These are phyloP conservation scores for Psilocybe tampanensis DNA, from an alignment of 768 basidiomycete genomes.

Conservation along the genomic window DNA sequence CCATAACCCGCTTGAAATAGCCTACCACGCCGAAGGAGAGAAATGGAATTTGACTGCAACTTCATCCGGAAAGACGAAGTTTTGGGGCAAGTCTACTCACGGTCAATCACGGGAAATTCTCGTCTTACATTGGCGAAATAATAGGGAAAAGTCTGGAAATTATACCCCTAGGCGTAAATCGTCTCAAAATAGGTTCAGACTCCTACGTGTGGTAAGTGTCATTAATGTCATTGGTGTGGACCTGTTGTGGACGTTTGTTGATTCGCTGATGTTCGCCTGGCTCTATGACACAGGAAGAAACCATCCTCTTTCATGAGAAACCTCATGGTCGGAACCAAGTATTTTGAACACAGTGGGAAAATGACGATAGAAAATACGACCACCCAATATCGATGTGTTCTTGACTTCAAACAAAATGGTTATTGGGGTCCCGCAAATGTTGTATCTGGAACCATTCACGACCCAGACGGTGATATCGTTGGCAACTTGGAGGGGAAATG, in stretches of 20 bases:
- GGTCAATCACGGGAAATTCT: slow-evolving; percentile 8
- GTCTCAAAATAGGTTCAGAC: slow-evolving; percentile 67
- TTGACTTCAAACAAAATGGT: slow-evolving; percentile 87
- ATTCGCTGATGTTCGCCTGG: slow-evolving; percentile 3
- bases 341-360: slow-evolving; percentile 83
- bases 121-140: slow-evolving; percentile 12
- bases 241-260: not conserved
- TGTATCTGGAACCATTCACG: slow-evolving; percentile 63
- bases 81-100: slow-evolving; percentile 71
- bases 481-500: slow-evolving; percentile 85
- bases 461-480: slow-evolving; percentile 51
- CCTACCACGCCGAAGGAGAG: slow-evolving; percentile 81
- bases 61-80: slow-evolving; percentile 84
- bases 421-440: slow-evolving; percentile 83
- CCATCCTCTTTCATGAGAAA: slow-evolving; percentile 90
- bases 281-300: slow-evolving; percentile 60
- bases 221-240: not conserved
- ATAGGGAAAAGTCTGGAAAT: slow-evolving; percentile 89
- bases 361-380: slow-evolving; percentile 71
- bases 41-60: slow-evolving; percentile 78
- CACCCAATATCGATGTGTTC: slow-evolving; percentile 56
- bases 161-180: slow-evolving; percentile 74
- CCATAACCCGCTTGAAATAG: slow-evolving; percentile 83
- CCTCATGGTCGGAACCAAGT: slow-evolving; percentile 88
- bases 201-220: slow-evolving; percentile 67